Conservation (phyloP, 768 basidiomycete genomes). For the Neoboletus magnificus region DNA sequence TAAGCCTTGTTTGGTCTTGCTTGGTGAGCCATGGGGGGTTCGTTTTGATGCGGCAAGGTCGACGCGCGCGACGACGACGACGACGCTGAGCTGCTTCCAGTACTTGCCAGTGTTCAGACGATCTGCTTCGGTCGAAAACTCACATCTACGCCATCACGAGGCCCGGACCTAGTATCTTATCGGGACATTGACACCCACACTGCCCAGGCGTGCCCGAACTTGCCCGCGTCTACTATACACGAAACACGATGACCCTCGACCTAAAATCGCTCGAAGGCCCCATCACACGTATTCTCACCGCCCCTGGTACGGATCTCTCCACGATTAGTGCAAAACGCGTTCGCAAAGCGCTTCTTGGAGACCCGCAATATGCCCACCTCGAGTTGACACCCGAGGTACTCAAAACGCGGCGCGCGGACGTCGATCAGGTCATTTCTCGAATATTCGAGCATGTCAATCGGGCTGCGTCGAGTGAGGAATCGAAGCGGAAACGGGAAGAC, state of each 20-base stretch:
- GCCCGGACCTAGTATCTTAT: neutral
- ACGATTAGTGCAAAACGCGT: conserved; percentile 89
- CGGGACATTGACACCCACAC: neutral
- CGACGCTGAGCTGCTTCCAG: conserved; percentile 6
- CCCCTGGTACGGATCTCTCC: conserved; percentile 71
- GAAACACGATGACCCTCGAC: conserved; percentile 47
- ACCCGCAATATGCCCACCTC: conserved; percentile 32
- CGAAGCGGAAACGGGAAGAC: conserved; percentile 28
- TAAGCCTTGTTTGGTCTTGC: conserved; percentile 24
- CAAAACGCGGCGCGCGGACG: conserved; percentile 61
- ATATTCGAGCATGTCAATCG: conserved; percentile 61
- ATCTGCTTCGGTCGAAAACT: neutral
- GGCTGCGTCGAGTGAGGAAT: conserved; percentile 23
- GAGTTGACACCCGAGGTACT: conserved; percentile 56
- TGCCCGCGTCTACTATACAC: neutral
- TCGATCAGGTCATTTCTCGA: conserved; percentile 65
- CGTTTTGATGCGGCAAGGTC: conserved; percentile 4
- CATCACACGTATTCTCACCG: conserved; percentile 68
- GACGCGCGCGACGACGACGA: conserved; percentile 7
- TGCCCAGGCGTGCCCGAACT: neutral
- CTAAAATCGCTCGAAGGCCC: conserved; percentile 53
- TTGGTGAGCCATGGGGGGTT: conserved; percentile 12
- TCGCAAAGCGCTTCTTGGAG: conserved; percentile 64
- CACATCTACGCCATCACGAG: neutral
- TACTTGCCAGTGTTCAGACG: neutral